Base-by-base conservation (phyloP, 345 rosid genomes). In the Firmiana major region DNA sequence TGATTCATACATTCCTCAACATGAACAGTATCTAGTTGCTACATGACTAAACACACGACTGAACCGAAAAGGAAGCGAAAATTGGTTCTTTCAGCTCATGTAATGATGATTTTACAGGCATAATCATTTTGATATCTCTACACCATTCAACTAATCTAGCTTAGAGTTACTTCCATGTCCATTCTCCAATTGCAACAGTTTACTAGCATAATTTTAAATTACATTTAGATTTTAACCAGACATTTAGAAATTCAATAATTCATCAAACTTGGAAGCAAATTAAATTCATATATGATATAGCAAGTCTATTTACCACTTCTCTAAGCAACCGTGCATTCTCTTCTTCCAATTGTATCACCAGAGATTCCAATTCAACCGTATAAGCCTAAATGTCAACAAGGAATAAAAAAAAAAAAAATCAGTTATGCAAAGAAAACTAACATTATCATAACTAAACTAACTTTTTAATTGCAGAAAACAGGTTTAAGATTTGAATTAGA, bases 301-400 rank as follows among this genome's bases (percentile, higher is more conserved):
- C 21, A 1, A 1, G 72, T 36, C n/a, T 24, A 22, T 34, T 59
- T 84, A 90, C 93, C 93, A 84, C 90, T 78, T 90, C 90, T 59
- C 75, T 82, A 67, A 78, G 34, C n/a, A 90, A 79, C 49, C 78
- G 76, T 9, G 90, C 84, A 55, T 87, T 81, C 75, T 90, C 93
- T 77, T 85, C 90, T 85, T 90, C 91, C 76, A 87, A 72, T 75
- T 81, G 89, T 26, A 84, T 81, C 67, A 90, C 91, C 79, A 80
- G 74, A 31, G 87, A 76, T 78, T 90, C 91, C 40, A 90, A 75
- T 79, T 90, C 89, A 71, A 85, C 83, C 0, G 90, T 90, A 74
- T 88, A 87, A 9, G 93, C 93, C 93, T 90, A 55, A 68, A 63
- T 17, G 76, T 45, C 71, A 79, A 55, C 24, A 36, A 42, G 67